Evolutionary conservation across 176 grass and related monocot species (phyloP).

Genomic region (Saccharum officinarum): DNA sequence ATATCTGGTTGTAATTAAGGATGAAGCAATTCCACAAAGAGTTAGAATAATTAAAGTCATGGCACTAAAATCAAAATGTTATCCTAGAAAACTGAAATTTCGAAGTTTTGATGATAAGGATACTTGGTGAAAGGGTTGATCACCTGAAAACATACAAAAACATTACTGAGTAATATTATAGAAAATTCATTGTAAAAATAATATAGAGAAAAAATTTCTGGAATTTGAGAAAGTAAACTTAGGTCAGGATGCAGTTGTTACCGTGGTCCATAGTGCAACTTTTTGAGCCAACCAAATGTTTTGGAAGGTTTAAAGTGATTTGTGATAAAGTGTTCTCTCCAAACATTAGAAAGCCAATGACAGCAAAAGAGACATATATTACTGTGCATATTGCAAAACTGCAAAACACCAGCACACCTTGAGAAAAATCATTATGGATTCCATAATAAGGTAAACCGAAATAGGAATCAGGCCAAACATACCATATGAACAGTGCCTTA

Average conservation of each 20-base stretch:
- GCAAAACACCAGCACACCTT: slow-evolving; percentile 33
- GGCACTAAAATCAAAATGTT: slow-evolving; percentile 8
- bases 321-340: slow-evolving; percentile 86
- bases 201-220: neutral
- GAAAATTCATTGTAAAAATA: neutral
- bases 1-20: slow-evolving; percentile 72
- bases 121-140: slow-evolving; percentile 96
- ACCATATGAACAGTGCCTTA: slow-evolving; percentile 80
- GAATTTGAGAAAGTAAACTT: slow-evolving; percentile 2
- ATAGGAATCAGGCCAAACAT: slow-evolving; percentile 20
- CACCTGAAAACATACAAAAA: slow-evolving; percentile 58
- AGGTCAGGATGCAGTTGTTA: slow-evolving; percentile 36
- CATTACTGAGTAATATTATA: neutral
- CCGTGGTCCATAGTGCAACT: slow-evolving; percentile 89
- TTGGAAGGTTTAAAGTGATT: slow-evolving; percentile 96
- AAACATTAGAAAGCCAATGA: slow-evolving; percentile 89
- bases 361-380: slow-evolving; percentile 81
- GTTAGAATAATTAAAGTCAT: neutral
- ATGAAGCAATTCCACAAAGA: slow-evolving; percentile 14
- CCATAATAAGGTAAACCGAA: neutral
- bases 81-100: slow-evolving; percentile 22
- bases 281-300: slow-evolving; percentile 68
- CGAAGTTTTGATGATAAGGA: slow-evolving; percentile 42
- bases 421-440: neutral
- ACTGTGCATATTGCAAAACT: slow-evolving; percentile 80